Evolutionary conservation across 2,329 filamentous ascomycete species (phyloP).

Genomic region (Hypomyces rosellus): DNA sequence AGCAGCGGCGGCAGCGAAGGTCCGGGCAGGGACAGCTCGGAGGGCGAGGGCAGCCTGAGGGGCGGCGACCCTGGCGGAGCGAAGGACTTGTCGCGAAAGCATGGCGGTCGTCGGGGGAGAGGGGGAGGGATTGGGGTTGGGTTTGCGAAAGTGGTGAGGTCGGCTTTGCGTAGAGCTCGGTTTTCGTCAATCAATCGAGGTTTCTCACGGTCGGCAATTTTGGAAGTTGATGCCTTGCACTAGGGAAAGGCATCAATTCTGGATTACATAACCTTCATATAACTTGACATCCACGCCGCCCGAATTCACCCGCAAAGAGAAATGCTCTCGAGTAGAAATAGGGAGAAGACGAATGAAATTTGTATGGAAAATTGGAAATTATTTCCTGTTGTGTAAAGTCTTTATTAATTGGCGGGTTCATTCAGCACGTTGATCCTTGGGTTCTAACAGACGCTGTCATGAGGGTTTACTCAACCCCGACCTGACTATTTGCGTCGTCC

Average conservation of each 20-base stretch:
- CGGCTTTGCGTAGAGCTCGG: conserved; percentile 24
- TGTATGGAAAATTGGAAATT: too few species aligned
- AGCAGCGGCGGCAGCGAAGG: conserved; percentile 69
- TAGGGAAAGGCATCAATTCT: conserved; percentile 32
- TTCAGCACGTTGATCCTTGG: too few species aligned
- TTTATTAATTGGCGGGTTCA: too few species aligned
- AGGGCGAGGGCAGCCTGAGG: conserved; percentile 48
- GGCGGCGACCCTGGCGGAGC: conserved; percentile 50
- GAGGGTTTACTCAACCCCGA: background rate
- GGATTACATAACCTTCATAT: conserved; percentile 22
- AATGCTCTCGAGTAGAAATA: too few species aligned
- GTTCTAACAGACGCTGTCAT: too few species aligned
- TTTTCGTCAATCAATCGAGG: conserved; percentile 29
- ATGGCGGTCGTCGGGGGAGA: conserved; percentile 32
- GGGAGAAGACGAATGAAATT: too few species aligned
- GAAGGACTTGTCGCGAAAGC: conserved; percentile 55
- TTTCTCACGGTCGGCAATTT: conserved; percentile 36
- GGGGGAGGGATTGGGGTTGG: conserved; percentile 15
- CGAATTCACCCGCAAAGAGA: too few species aligned
- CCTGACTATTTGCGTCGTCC: background rate
- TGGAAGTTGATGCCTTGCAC: conserved; percentile 34
- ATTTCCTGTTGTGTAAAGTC: too few species aligned
- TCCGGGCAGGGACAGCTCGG: conserved; percentile 54
- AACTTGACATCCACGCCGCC: too few species aligned
- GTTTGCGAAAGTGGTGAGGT: conserved; percentile 22